Evolutionary conservation across 306 rosid genomes (phyloP).

Genomic region (Nissolia schottii): DNA sequence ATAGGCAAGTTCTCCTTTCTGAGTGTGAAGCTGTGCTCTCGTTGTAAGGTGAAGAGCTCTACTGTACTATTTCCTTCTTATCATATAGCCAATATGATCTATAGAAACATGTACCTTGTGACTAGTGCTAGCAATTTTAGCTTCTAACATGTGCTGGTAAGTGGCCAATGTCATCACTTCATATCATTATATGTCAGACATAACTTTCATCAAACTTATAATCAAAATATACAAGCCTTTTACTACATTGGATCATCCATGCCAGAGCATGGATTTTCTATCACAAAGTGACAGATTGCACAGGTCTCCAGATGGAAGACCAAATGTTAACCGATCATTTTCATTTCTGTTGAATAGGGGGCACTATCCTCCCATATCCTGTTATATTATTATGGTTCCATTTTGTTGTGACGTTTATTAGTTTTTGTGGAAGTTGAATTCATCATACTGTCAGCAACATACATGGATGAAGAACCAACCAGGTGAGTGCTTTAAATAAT

Average conservation of each 20-base stretch:
- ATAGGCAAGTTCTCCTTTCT: slow-evolving; percentile 56
- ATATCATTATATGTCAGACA: background rate
- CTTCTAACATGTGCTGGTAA: background rate
- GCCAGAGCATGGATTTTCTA: background rate
- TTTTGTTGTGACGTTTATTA: background rate
- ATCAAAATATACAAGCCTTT: background rate
- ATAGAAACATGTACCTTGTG: background rate
- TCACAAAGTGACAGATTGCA: background rate
- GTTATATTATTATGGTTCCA: background rate
- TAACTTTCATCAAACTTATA: background rate
- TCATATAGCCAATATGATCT: slow-evolving; percentile 4
- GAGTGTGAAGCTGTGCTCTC: slow-evolving; percentile 76
- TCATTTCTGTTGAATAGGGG: background rate
- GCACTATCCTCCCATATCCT: background rate
- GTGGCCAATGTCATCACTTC: background rate
- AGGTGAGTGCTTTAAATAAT: background rate
- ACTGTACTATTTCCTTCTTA: background rate
- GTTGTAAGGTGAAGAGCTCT: slow-evolving; percentile 70
- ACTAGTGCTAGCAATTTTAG: slow-evolving; percentile 1
- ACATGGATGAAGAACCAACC: background rate
- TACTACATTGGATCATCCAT: background rate
- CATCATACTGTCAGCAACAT: too few relatives aligned
- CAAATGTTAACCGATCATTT: background rate
- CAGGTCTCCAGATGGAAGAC: background rate
- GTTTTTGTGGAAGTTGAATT: background rate